Evolutionary conservation across 1,284 basidiomycete genomes (phyloP), one percentile per base, ranked within the genome.

Genomic region (Cutaneotrichosporon sp.): DNA sequence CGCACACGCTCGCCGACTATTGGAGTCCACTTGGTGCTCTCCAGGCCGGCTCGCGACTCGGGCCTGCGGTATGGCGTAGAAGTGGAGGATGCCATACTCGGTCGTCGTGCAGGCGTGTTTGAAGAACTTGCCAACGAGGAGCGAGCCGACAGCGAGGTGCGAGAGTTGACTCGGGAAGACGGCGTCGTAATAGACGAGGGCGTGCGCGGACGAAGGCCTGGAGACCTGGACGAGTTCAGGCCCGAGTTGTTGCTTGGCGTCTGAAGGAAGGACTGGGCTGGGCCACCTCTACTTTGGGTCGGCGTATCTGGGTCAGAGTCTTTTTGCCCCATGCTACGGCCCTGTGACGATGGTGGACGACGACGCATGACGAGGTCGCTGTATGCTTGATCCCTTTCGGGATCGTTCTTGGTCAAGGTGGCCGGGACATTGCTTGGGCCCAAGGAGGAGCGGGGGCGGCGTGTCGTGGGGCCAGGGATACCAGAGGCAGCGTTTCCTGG

Each of bases 1-100:
- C 90, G 83, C 31, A 96, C 92, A 68, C 84, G 85, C 73, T 93
- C 90, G 13, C 91, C 92, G 10, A 90, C 82, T 1, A 68, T 62
- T 0, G 80, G 78, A 10, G 51, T 51, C 70, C 75, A 76, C 66
- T 71, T 72, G 26, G 42, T n/a, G 42, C 7, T 58, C 62, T 68
- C 71, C 10, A 50, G 30, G 13, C 73, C 73, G 1, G 72, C 68
- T 30, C 78, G 53, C 5, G 73, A 76, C 61, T 80, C 78, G 13
- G 78, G 72, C 51, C 71, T 62, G 5, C 68, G 66, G 56, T 70
- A 74, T 0, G 76, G 75, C 2, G 78, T 76, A 67, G 73, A 70
- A 0, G 72, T 72, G 4, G 70, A 72, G 1, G 71, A 68, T 0
- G 76, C 73, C 70, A 76, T 72, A 13, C 76, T 76, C 21, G 72